Evolutionary conservation across 805 yeast species (phyloP).

Genomic region (Sungouiozyma intestinalis): DNA sequence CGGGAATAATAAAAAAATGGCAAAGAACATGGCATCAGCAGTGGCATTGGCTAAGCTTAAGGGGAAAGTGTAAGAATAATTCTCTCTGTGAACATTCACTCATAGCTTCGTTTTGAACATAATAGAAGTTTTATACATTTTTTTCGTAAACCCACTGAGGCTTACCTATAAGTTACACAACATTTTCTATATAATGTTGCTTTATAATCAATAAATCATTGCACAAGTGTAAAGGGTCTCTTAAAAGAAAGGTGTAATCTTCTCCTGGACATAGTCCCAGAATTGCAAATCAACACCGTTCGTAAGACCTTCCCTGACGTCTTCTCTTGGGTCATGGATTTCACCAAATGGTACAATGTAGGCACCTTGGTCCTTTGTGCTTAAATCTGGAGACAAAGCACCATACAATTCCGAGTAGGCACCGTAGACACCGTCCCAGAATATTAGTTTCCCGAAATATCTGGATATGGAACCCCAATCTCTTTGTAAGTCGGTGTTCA

Average conservation of each 20-base stretch:
- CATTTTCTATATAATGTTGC: too few species aligned
- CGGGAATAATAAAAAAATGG: conserved; percentile 14
- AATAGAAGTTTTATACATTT: too few species aligned
- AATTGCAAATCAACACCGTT: conserved; percentile 23
- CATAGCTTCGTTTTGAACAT: too few species aligned
- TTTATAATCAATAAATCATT: too few species aligned
- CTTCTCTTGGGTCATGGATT: conserved; percentile 23
- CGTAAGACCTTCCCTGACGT: conserved; percentile 15
- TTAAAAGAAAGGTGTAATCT: conserved; percentile 3
- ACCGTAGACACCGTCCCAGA: conserved; percentile 24
- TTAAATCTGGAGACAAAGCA: conserved; percentile 28
- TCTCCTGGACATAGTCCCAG: conserved; percentile 19
- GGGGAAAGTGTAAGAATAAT: neutral
- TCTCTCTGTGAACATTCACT: too few species aligned
- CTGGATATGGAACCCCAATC: conserved; percentile 12
- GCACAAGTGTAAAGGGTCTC: neutral
- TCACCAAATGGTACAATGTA: conserved; percentile 31
- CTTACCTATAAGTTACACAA: too few species aligned
- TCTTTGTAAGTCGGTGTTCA: conserved; percentile 27
- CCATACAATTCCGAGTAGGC: conserved; percentile 32
- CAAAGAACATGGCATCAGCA: conserved; percentile 12
- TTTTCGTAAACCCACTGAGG: too few species aligned
- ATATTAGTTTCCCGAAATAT: conserved; percentile 6
- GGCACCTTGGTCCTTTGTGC: conserved; percentile 23
- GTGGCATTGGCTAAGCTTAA: conserved; percentile 4